Conservation (phyloP, 2,329 filamentous ascomycete species). For the Byssothecium circinans region DNA sequence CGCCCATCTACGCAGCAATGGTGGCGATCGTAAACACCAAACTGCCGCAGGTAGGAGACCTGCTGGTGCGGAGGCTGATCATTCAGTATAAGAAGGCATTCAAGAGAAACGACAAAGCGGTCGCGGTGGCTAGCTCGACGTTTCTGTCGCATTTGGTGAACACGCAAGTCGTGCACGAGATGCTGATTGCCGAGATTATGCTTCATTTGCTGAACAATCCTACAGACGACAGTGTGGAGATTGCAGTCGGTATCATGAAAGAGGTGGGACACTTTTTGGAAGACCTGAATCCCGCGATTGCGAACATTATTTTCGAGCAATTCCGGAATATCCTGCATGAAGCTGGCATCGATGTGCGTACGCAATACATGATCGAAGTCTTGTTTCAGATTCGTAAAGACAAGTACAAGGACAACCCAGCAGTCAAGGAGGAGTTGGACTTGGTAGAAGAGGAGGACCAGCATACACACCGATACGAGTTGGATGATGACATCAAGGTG, state of each 20-base stretch:
- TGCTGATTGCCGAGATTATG: slow-evolving; percentile 88
- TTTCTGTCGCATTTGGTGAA: slow-evolving; percentile 96
- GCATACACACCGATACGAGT: slow-evolving; percentile 81
- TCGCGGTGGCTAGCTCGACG: slow-evolving; percentile 88
- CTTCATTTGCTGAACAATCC: slow-evolving; percentile 91
- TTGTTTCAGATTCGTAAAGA: slow-evolving; percentile 96
- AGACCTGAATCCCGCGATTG: slow-evolving; percentile 89
- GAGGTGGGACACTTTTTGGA: slow-evolving; percentile 94
- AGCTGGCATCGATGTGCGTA: slow-evolving; percentile 93
- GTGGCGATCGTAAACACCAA: slow-evolving; percentile 97
- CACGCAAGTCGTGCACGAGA: slow-evolving; percentile 92
- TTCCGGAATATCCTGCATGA: slow-evolving; percentile 95
- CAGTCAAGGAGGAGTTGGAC: slow-evolving; percentile 89
- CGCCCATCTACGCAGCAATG: slow-evolving; percentile 94
- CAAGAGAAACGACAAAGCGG: slow-evolving; percentile 94
- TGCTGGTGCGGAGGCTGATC: slow-evolving; percentile 81
- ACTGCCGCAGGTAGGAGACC: slow-evolving; percentile 88
- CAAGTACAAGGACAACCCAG: slow-evolving; percentile 91
- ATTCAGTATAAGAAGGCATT: slow-evolving; percentile 95
- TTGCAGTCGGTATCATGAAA: slow-evolving; percentile 88
- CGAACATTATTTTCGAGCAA: slow-evolving; percentile 90
- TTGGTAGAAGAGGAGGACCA: slow-evolving; percentile 97
- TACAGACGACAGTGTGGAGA: slow-evolving; percentile 96
- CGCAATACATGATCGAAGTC: slow-evolving; percentile 99
- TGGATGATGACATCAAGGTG: slow-evolving; percentile 76